Evolutionary conservation across 2,329 filamentous ascomycete species (phyloP).

Genomic region (Verticillium albo-atrum): DNA sequence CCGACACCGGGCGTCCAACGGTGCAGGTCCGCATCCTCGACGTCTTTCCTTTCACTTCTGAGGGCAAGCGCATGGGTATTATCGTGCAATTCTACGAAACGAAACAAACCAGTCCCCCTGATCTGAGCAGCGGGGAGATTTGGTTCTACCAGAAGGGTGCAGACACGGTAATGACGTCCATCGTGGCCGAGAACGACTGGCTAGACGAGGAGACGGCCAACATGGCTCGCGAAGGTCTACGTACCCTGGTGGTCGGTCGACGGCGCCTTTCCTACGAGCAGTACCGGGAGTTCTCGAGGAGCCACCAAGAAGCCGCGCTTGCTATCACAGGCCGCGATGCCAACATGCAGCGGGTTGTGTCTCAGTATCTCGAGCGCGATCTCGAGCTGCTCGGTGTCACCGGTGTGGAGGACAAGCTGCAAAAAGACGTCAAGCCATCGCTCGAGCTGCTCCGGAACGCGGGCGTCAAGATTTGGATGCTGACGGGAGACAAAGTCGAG

Average conservation of each 20-base stretch:
- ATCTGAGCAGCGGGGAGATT: slow-evolving; percentile 66
- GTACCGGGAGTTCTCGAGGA: slow-evolving; percentile 73
- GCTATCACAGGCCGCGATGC: slow-evolving; percentile 75
- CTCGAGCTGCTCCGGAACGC: slow-evolving; percentile 93
- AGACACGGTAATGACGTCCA: slow-evolving; percentile 95
- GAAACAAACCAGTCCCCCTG: slow-evolving; percentile 40
- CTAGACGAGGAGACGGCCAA: slow-evolving; percentile 98
- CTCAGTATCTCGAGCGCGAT: slow-evolving; percentile 77
- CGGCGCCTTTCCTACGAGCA: slow-evolving; percentile 75
- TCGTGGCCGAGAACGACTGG: slow-evolving; percentile 96
- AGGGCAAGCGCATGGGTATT: slow-evolving; percentile 97
- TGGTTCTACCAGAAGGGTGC: slow-evolving; percentile 99
- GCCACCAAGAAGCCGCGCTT: slow-evolving; percentile 75
- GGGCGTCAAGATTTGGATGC: slow-evolving; percentile 99
- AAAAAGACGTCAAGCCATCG: slow-evolving; percentile 91
- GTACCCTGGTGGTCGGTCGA: slow-evolving; percentile 91
- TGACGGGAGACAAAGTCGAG: slow-evolving; percentile 97
- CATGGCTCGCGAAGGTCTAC: slow-evolving; percentile 94
- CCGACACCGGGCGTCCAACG: slow-evolving; percentile 66
- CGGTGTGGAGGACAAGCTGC: slow-evolving; percentile 94
- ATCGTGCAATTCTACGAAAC: slow-evolving; percentile 78
- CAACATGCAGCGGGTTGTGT: slow-evolving; percentile 75
- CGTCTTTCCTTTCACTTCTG: slow-evolving; percentile 95
- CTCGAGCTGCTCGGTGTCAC: slow-evolving; percentile 95
- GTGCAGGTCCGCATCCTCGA: slow-evolving; percentile 88